phyloP scores from a whole-genome alignment of 352 stramenopile genomes.

The Pythium pyrilobum region DNA sequence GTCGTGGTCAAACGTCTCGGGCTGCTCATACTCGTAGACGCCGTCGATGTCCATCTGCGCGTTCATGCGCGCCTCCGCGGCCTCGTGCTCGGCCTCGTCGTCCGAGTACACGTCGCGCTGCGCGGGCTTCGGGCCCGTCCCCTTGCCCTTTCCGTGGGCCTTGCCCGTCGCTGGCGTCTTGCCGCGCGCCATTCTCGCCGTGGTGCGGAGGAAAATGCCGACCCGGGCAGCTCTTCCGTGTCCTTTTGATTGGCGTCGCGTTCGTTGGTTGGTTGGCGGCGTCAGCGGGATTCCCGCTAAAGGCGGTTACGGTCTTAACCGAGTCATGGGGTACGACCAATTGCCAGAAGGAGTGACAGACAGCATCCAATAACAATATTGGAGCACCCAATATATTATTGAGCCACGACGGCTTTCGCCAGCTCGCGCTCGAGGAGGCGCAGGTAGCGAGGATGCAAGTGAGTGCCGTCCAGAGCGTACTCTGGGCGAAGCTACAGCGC shows the following conservation, averaged over 20 bases:
- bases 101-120: conserved; percentile 73
- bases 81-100: conserved; percentile 54
- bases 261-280: conserved; percentile 9
- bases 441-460: conserved; percentile 79
- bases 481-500: conserved; percentile 36
- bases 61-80: conserved; percentile 58
- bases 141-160: conserved; percentile 16
- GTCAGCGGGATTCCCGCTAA: background rate
- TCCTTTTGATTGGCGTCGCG: conserved; percentile 22
- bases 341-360: background rate
- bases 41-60: conserved; percentile 68
- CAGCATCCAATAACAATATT: background rate
- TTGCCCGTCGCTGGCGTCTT: conserved; percentile 20
- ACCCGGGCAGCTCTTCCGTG: conserved; percentile 3
- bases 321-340: background rate
- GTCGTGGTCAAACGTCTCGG: conserved; percentile 80
- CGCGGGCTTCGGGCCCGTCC: conserved; percentile 21
- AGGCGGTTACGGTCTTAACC: conserved; percentile 5
- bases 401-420: background rate
- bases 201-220: background rate
- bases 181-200: conserved; percentile 19
- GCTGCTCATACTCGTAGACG: conserved; percentile 80
- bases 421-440: conserved; percentile 31
- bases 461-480: conserved; percentile 77
- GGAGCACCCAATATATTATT: background rate